Base-by-base conservation (phyloP, 495 filamentous ascomycete genomes). In the Daldinia loculata region DNA sequence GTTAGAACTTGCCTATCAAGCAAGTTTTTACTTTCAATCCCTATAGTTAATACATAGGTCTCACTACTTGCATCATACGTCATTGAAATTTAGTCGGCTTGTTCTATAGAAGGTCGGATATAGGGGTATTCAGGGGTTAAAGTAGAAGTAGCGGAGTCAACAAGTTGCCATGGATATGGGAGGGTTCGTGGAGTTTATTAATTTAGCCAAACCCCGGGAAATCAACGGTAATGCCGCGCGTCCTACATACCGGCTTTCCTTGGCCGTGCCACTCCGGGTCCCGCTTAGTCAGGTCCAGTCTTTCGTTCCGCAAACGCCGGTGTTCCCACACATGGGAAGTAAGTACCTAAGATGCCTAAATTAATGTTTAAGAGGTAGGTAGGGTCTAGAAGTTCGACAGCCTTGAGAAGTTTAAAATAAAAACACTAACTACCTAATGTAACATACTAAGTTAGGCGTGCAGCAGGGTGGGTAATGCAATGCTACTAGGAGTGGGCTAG, bases 381-480 rank as follows among this genome's bases (percentile, higher is more conserved):
- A n/a, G 48, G 64, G 48, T 34, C 56, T 51, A 55, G 64, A 67
- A 56, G 52, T 56, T 48, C 22, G 30, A 51, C 14, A 56, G 56
- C 39, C 39, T 39, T 32, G 29, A 8, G 6, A 32, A 32, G 29
- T 7, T 32, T 32, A 32, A 32, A 8, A 8, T 2, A 32, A 32
- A 9, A 32, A 32, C 29, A 32, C 29, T 2, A 9, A n/a, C n/a
- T n/a, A n/a, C n/a, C n/a, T n/a, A n/a, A n/a, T n/a, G n/a, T n/a
- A n/a, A 32, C 2, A 32, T 32, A 32, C 27, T 29, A 29, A 29
- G 27, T 32, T 32, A 32, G 29, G 32, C 32, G 32, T 34, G 32
- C 32, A 34, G 69, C 59, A 67, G 63, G 52, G 45, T 66, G 32
- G 26, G 15, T 9, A 43, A 32, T 29, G 26, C 15, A 43, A 30